phyloP scores from a whole-genome alignment of 495 filamentous ascomycete genomes.

The Letharia lupina region DNA sequence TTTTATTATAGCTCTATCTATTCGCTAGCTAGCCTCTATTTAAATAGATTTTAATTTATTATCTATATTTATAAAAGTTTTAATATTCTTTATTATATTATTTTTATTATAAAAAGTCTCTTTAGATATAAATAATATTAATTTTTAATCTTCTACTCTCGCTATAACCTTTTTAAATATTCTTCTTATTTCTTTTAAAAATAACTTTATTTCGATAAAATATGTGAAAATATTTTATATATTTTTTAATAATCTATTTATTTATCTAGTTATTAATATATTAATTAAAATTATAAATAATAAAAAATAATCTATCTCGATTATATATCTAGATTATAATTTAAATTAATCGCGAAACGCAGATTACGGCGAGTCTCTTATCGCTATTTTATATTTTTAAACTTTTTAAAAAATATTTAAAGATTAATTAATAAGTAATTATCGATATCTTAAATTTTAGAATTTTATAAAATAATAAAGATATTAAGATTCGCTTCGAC shows the following conservation, averaged over 20 bases:
- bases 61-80: background rate
- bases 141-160: background rate
- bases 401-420: background rate
- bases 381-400: background rate
- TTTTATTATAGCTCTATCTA: background rate
- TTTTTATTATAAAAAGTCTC: background rate
- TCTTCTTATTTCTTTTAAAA: background rate
- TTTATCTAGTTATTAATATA: background rate
- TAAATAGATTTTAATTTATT: background rate
- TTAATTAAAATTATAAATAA: background rate
- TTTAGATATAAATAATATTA: background rate
- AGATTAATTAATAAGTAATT: background rate
- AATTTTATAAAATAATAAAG: background rate
- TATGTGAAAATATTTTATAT: background rate
- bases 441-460: background rate
- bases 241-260: background rate
- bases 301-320: background rate
- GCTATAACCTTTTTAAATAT: background rate
- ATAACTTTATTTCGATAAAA: background rate
- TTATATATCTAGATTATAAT: background rate
- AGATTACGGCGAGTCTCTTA: background rate
- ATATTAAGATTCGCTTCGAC: background rate
- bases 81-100: background rate
- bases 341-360: background rate
- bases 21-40: background rate